Percentiles rank a stretch among this genome's conserved stretches.
These are phyloP conservation scores for Pyricularia sp. DNA, from an alignment of 2,329 filamentous ascomycete genomes.

Conservation along the genomic window DNA sequence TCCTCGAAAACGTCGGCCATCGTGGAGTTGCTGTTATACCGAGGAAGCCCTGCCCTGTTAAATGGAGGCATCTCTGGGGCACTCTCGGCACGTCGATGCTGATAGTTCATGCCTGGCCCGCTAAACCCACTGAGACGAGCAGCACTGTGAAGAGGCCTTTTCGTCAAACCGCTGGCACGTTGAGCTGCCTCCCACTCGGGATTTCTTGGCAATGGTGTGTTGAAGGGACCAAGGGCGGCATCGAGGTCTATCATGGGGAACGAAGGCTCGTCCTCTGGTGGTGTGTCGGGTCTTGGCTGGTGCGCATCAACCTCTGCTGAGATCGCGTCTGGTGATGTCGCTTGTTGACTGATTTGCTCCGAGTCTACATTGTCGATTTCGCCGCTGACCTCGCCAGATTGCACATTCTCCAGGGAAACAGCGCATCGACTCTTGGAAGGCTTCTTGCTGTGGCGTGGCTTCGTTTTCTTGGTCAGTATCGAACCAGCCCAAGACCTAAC, in stretches of 20 bases:
- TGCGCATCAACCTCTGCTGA: conserved; percentile 21
- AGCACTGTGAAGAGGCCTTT: conserved; percentile 68
- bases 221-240: conserved; percentile 85
- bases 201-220: conserved; percentile 60
- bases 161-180: conserved; percentile 42
- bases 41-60: conserved; percentile 52
- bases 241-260: conserved; percentile 89
- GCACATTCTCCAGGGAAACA: conserved; percentile 18
- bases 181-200: conserved; percentile 61
- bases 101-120: conserved; percentile 63
- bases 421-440: conserved; percentile 28
- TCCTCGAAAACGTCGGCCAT: conserved; percentile 88
- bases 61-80: conserved; percentile 73
- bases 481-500: conserved; percentile 66
- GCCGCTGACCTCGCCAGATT: neutral
- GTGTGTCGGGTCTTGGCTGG: conserved; percentile 26
- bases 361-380: conserved; percentile 17
- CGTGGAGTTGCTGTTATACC: conserved; percentile 57
- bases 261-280: conserved; percentile 51
- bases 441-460: conserved; percentile 31
- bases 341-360: conserved; percentile 14
- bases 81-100: conserved; percentile 68
- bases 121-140: conserved; percentile 60
- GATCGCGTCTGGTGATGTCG: conserved; percentile 19
- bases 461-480: conserved; percentile 55